Evolutionary conservation across 2,329 filamentous ascomycete genomes (phyloP).

Genomic region (Stromatinia cepivora): DNA sequence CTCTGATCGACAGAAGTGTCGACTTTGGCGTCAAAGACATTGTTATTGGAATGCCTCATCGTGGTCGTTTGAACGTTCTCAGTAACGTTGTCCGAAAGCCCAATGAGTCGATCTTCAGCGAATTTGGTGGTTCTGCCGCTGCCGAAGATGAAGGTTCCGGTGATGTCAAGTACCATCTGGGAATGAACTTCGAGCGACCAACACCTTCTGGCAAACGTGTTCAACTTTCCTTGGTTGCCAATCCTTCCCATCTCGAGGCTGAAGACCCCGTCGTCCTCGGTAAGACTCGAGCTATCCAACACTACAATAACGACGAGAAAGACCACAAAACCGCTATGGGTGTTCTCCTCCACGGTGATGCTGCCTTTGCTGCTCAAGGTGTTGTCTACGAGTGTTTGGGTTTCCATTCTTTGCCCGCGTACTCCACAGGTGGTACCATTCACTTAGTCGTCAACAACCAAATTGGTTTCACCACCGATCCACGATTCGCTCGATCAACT

Average conservation of each 20-base stretch:
- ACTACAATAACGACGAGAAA: constrained; percentile 97
- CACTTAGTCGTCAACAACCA: constrained; percentile 99
- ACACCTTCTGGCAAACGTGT: constrained; percentile 98
- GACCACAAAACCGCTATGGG: constrained; percentile 89
- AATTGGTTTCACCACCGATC: constrained; percentile 99
- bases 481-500: constrained; percentile 93
- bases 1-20: constrained; percentile 94
- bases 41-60: constrained; percentile 98
- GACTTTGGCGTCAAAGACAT: constrained; percentile 99
- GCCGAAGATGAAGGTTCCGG: constrained; percentile 94
- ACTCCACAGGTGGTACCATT: constrained; percentile 95
- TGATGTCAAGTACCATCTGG: constrained; percentile 98
- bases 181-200: constrained; percentile 99
- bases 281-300: constrained; percentile 96
- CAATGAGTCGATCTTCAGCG: constrained; percentile 99
- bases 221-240: constrained; percentile 97
- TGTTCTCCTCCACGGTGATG: constrained; percentile 94
- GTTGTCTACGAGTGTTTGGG: constrained; percentile 98
- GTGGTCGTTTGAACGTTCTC: constrained; percentile 95
- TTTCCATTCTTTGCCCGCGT: constrained; percentile 92
- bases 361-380: constrained; percentile 93
- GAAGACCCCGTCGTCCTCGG: constrained; percentile 97
- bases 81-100: constrained; percentile 99
- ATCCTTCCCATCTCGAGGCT: constrained; percentile 96
- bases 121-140: constrained; percentile 86